Base-by-base conservation (phyloP, 371 early-diverging fungal genomes). In the Apophysomyces variabilis region DNA sequence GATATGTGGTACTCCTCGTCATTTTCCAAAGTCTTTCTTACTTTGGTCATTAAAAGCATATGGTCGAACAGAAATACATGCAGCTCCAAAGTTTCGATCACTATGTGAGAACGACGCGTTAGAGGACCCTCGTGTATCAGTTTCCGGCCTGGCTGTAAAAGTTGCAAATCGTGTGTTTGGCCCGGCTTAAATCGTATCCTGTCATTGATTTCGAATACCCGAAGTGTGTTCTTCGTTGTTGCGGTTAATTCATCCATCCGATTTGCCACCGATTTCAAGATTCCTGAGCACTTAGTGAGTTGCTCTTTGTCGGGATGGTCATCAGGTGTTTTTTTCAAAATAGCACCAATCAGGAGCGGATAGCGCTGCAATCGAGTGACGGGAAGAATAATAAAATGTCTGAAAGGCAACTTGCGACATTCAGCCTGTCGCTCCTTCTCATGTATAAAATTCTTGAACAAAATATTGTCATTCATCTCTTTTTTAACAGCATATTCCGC, bases 281-380 rank as follows among this genome's bases (percentile, higher is more conserved):
- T 82, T 26, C 68, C 78, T 21, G 89, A 73, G 16, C 87, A 91
- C 61, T 86, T 70, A 8, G 84, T 76, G 47, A 84, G 82, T 67
- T 72, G 79, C n/a, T 74, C 80, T 56, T 80, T 79, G 68, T 96
- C 97, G 0, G 92, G 90, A 68, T 93, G 89, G 57, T 87, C 88
- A 7, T 86, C 87, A 3, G 93, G 89, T 14, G 96, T 93, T 68
- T 88, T 80, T 69, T 95, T 92, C 21, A 93, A 76, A 39, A 95
- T 87, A 1, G 90, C 91, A 58, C 85, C 87, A n/a, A 97, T 79
- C 36, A 97, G 75, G 59, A 97, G 78, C 1, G 92, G 90, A 67
- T 95, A 97, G 18, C 95, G 87, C 7, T 91, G 95, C 58, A 96
- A 70, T 16, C 95, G 87, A 4, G 94, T 90, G 0, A 93, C 92